Evolutionary conservation across 305 asterid genomes (phyloP).

Genomic region (Rubia occidens): DNA sequence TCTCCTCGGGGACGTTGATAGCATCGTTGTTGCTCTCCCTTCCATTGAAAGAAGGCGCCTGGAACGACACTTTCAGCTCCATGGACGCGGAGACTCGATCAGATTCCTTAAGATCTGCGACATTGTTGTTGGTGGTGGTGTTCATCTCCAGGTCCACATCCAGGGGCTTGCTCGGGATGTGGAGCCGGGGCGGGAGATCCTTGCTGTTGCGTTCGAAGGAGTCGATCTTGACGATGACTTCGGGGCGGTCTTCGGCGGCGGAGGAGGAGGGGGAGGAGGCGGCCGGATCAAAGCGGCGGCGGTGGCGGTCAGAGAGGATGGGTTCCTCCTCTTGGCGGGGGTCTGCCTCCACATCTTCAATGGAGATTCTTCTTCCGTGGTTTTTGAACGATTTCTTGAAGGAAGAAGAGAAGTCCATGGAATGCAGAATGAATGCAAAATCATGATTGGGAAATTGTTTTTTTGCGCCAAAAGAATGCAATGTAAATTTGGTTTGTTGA

Average conservation of each 20-base stretch:
- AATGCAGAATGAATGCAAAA: not conserved
- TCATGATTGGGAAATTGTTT: not conserved
- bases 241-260: constrained; percentile 19
- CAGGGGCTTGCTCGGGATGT: constrained; percentile 18
- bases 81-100: constrained; percentile 22
- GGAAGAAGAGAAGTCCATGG: constrained; percentile 50
- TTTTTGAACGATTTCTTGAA: constrained; percentile 48
- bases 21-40: constrained; percentile 15
- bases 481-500: not conserved
- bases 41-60: constrained; percentile 10
- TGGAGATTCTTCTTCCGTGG: constrained; percentile 32
- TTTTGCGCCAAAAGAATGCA: not conserved
- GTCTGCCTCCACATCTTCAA: constrained; percentile 25
- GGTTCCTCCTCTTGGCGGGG: constrained; percentile 41
- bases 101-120: not conserved
- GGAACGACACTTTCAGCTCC: constrained; percentile 37
- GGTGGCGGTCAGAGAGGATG: constrained; percentile 36
- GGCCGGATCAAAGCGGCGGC: not conserved
- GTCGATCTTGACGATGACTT: constrained; percentile 62
- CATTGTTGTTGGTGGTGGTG: not conserved
- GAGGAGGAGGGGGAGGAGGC: not conserved
- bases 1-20: constrained; percentile 39
- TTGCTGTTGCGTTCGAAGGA: constrained; percentile 17
- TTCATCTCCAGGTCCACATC: constrained; percentile 76
- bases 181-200: not conserved